Conservation (phyloP, 176 grass and related monocot genomes). For the Sorghum bicolor region Sorghum_bicolor_NCBIv3 NC_012870.2:78247501-78248000, state of each 20-base stretch:
- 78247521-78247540: not conserved
- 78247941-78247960: constrained; percentile 32
- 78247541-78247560: not conserved
- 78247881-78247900: not conserved
- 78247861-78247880: not conserved
- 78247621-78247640: constrained; percentile 67
- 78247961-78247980: constrained; percentile 30
- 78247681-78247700: not conserved
- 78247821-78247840: constrained; percentile 1
- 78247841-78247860: not conserved
- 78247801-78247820: constrained; percentile 4
- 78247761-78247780: not conserved
- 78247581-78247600: constrained; percentile 90
- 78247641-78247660: constrained; percentile 58
- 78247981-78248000: constrained; percentile 34
- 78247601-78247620: constrained; percentile 65
- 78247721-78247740: not conserved
- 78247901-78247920: constrained; percentile 26
- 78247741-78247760: constrained; percentile 30
- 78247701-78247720: not conserved
- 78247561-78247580: constrained; percentile 78
- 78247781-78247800: not conserved
- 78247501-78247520: not conserved
- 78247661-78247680: constrained; percentile 57
- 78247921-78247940: constrained; percentile 60